These are phyloP conservation scores for Phyllosticta citriasiana DNA, from an alignment of 2,329 filamentous ascomycete species.

Conservation along the genomic window DNA sequence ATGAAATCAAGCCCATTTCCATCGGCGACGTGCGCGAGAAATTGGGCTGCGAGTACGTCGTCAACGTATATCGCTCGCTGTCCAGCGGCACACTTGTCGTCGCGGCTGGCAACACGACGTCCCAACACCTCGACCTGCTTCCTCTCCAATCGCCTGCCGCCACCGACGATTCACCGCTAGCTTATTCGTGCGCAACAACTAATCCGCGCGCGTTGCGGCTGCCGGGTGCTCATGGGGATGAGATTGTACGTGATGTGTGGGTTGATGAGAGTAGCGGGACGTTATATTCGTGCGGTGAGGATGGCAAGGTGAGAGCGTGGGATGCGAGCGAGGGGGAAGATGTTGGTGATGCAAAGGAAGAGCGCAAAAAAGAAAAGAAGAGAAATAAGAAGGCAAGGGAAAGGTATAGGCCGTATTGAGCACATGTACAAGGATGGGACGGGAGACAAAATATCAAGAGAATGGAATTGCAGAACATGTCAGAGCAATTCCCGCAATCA, in stretches of 20 bases:
- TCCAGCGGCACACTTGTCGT: conserved; percentile 46
- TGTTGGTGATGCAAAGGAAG: neutral
- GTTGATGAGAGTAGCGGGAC: conserved; percentile 22
- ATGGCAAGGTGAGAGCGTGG: conserved; percentile 37
- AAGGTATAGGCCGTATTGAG: conserved; percentile 30
- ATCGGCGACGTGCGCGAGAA: conserved; percentile 60
- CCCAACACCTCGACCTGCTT: conserved; percentile 23
- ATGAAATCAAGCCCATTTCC: conserved; percentile 31
- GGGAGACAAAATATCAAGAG: no score
- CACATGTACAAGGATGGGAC: no score
- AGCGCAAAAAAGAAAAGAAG: conserved; percentile 25
- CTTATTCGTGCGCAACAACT: conserved; percentile 21
- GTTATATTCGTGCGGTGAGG: conserved; percentile 41
- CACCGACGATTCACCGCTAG: conserved; percentile 13
- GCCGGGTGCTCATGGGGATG: conserved; percentile 37
- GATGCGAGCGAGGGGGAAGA: conserved; percentile 13
- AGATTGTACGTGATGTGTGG: conserved; percentile 38
- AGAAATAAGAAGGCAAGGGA: conserved; percentile 24
- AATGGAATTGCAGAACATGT: no score
- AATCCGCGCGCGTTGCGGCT: conserved; percentile 19
- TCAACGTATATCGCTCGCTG: conserved; percentile 52
- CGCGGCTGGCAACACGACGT: conserved; percentile 60
- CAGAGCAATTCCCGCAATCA: no score
- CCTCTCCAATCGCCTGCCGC: conserved; percentile 17
- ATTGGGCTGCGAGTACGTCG: conserved; percentile 65